Conservation (phyloP, 2,329 filamentous ascomycete species). For the Penicillium crustosum region DNA sequence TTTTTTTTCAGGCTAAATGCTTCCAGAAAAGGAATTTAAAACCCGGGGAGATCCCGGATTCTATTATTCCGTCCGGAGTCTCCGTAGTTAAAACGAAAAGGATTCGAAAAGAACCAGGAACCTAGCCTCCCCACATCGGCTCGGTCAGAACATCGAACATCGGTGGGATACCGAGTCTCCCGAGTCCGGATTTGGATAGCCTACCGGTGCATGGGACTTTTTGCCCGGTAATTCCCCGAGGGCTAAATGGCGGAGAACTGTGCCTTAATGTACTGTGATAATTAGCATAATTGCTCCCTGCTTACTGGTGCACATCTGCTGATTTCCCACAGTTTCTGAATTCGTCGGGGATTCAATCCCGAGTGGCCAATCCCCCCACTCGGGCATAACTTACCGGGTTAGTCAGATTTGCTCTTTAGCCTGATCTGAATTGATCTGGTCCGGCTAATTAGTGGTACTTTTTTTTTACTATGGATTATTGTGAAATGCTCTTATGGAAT, state of each 20-base stretch:
- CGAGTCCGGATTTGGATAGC: constrained; percentile 7
- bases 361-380: background rate
- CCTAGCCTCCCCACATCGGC: constrained; percentile 12
- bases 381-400: background rate
- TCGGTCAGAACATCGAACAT: constrained; percentile 6
- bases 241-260: constrained; percentile 1
- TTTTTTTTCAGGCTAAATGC: background rate
- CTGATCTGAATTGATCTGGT: background rate
- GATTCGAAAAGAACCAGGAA: constrained; percentile 7
- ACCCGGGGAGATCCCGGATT: background rate
- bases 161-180: constrained; percentile 12
- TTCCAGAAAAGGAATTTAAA: background rate
- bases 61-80: background rate
- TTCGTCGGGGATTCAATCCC: background rate
- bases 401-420: background rate
- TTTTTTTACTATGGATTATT: background rate
- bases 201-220: constrained; percentile 3
- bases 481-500: background rate
- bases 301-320: background rate
- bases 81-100: background rate
- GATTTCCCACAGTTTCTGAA: background rate
- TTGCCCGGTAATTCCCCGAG: constrained; percentile 2
- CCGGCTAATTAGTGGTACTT: background rate
- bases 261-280: background rate
- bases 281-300: background rate